Evolutionary conservation across 225 moss, liverwort and hornwort genomes (phyloP).

Genomic region (Pseudoscleropodium purum): DNA sequence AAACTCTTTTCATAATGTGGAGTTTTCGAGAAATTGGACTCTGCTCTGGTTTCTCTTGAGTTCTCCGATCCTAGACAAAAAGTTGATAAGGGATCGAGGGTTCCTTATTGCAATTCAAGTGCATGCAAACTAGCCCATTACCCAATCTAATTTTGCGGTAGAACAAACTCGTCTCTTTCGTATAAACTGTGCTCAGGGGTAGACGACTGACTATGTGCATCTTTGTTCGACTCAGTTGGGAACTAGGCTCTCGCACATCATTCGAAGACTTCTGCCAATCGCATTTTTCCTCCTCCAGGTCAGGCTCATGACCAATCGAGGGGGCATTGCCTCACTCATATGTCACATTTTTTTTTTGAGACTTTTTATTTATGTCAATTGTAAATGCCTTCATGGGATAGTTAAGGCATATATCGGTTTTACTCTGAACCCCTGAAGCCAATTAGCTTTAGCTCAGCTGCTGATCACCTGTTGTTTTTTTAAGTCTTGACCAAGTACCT

Average conservation of each 20-base stretch:
- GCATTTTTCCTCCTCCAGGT: slow-evolving; percentile 95
- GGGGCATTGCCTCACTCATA: neutral
- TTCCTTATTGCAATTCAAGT: neutral
- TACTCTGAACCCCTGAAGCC: neutral
- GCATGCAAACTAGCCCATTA: neutral
- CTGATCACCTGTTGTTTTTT: neutral
- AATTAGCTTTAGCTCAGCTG: neutral
- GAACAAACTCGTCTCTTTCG: neutral
- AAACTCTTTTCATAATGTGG: neutral
- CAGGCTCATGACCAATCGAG: neutral
- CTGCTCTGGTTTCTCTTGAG: neutral
- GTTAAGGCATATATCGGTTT: neutral
- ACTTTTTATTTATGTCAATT: neutral
- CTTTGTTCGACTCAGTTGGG: slow-evolving; percentile 53
- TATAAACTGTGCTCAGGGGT: neutral
- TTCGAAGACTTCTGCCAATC: slow-evolving; percentile 86
- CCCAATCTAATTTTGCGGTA: neutral
- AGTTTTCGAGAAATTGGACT: neutral
- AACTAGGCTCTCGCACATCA: slow-evolving; percentile 84
- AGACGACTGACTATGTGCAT: slow-evolving; percentile 1
- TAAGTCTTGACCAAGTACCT: neutral
- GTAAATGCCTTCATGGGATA: neutral
- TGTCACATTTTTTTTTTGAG: neutral
- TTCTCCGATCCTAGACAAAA: neutral
- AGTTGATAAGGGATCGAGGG: neutral